Conservation (phyloP, 2,329 filamentous ascomycete genomes). For the Fusarium burgessii region DNA sequence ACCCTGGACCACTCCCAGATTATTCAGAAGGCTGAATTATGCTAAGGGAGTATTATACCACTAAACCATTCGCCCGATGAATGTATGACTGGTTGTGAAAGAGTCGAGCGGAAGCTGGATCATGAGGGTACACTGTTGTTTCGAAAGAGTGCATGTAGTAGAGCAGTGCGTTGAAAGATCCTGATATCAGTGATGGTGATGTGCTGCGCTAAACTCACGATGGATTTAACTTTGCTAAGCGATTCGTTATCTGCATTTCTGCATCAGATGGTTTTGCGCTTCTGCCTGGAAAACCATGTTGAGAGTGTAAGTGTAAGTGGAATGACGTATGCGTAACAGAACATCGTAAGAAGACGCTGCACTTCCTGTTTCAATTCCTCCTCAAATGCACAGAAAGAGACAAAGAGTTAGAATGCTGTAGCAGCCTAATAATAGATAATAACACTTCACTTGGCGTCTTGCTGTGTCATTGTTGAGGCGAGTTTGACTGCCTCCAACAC, state of each 20-base stretch:
- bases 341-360: neutral
- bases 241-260: neutral
- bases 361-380: neutral
- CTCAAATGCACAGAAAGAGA: neutral
- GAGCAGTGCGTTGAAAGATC: neutral
- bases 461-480: neutral
- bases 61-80: constrained; percentile 39
- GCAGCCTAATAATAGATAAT: neutral
- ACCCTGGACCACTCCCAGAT: constrained; percentile 36
- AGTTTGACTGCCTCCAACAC: constrained; percentile 23
- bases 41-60: constrained; percentile 42
- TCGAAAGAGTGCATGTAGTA: neutral
- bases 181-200: neutral
- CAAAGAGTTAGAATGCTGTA: neutral
- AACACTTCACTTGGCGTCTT: neutral
- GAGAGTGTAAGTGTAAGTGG: constrained; percentile 2
- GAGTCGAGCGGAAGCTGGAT: rapidly evolving
- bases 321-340: constrained; percentile 19
- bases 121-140: neutral
- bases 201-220: neutral
- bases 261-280: neutral
- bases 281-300: constrained; percentile 18
- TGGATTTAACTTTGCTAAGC: neutral
- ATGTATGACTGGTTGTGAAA: neutral
- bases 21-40: constrained; percentile 7